A percentile compares a stretch with the other conserved stretches of the same genome.
phyloP scores from a whole-genome alignment of 2,329 filamentous ascomycete genomes.

The Lasiodiplodia hormozganensis region DNA sequence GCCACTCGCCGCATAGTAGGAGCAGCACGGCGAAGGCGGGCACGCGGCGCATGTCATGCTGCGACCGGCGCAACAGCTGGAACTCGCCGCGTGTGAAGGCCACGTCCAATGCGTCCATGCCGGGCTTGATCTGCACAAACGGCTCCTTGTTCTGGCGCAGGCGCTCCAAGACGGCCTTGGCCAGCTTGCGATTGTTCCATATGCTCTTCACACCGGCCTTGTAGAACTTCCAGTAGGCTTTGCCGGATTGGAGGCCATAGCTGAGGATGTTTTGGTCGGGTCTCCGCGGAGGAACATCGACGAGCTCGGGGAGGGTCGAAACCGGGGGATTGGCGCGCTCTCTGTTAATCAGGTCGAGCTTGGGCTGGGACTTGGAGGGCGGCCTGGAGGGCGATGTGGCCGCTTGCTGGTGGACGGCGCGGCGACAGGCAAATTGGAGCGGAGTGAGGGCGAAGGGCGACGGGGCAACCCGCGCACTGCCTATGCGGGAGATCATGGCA shows the following conservation, averaged over 20 bases:
- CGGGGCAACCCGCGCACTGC: background rate
- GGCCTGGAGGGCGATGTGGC: background rate
- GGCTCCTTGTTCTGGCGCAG: slow-evolving; percentile 41
- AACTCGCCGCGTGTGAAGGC: slow-evolving; percentile 70
- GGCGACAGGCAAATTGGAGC: background rate
- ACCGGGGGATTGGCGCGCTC: slow-evolving; percentile 70
- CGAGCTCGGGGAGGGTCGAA: slow-evolving; percentile 74
- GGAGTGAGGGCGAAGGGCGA: slow-evolving; percentile 2
- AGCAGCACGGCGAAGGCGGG: slow-evolving; percentile 80
- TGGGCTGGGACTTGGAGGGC: background rate
- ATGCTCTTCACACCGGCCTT: slow-evolving; percentile 81
- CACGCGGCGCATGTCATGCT: slow-evolving; percentile 76
- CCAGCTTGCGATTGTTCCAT: slow-evolving; percentile 66
- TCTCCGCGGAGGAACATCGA: slow-evolving; percentile 67
- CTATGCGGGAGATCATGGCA: slow-evolving; percentile 17
- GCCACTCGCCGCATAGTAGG: slow-evolving; percentile 83
- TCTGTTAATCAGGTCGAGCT: background rate
- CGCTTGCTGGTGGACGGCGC: background rate
- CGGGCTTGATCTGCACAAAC: background rate
- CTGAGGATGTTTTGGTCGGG: slow-evolving; percentile 54
- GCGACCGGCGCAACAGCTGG: slow-evolving; percentile 72
- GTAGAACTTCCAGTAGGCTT: slow-evolving; percentile 84
- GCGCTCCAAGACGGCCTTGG: slow-evolving; percentile 36
- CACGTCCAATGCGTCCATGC: background rate
- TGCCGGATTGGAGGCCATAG: slow-evolving; percentile 70